These are phyloP conservation scores for Talaromyces sp. DNA, from an alignment of 2,329 filamentous ascomycete genomes.

Conservation along the genomic window DNA sequence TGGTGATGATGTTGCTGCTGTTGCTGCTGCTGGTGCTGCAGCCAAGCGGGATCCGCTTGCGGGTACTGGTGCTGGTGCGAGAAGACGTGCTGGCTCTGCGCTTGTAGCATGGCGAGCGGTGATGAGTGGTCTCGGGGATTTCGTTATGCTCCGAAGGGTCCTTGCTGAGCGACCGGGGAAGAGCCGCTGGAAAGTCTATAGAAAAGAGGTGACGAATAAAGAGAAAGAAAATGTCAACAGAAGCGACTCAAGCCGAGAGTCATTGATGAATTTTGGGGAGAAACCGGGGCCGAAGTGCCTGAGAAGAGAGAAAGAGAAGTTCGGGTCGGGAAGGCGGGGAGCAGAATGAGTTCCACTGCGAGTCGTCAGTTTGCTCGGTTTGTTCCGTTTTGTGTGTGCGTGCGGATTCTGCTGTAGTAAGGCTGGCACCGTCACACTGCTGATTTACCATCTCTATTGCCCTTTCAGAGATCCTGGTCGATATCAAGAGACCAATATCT, in stretches of 20 bases:
- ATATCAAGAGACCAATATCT: no score
- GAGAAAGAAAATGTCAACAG: slow-evolving; percentile 27
- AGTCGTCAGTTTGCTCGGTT: slow-evolving; percentile 10
- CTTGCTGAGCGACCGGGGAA: slow-evolving; percentile 13
- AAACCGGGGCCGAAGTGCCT: slow-evolving; percentile 17
- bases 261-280: slow-evolving; percentile 33
- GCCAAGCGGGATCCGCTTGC: slow-evolving; percentile 49
- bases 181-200: neutral
- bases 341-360: slow-evolving; percentile 14
- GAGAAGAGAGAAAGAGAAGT: slow-evolving; percentile 31
- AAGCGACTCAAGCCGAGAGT: slow-evolving; percentile 26
- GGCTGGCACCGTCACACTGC: no score
- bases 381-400: slow-evolving; percentile 12
- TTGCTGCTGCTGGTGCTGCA: slow-evolving; percentile 48
- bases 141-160: slow-evolving; percentile 31
- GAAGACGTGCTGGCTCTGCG: slow-evolving; percentile 63
- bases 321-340: slow-evolving; percentile 41
- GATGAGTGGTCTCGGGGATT: slow-evolving; percentile 23
- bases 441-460: no score
- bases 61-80: slow-evolving; percentile 60
- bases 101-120: slow-evolving; percentile 47
- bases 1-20: slow-evolving; percentile 42
- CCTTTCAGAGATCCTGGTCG: no score
- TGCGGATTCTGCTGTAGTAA: no score
- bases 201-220: slow-evolving; percentile 12